Percentiles rank a stretch among this genome's conserved stretches.
These are phyloP conservation scores for Argentina anserina DNA, from an alignment of 306 rosid genomes.

Conservation along the genomic window DNA sequence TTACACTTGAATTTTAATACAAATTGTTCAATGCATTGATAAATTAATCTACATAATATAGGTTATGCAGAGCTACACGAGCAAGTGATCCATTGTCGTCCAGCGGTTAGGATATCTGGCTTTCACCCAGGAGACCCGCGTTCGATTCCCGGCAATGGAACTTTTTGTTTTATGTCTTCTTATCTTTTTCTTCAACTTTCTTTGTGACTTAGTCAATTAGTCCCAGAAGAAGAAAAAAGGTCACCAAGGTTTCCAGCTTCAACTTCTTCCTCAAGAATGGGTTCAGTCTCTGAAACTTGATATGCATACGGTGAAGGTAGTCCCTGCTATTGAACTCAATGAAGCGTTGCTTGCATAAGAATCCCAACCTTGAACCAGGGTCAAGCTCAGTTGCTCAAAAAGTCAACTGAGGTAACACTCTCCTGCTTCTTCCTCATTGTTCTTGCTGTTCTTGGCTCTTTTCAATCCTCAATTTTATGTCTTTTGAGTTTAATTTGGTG, in stretches of 20 bases:
- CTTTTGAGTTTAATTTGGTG: neutral
- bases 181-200: neutral
- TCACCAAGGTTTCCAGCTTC: neutral
- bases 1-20: no score
- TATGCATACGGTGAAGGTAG: neutral
- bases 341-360: neutral
- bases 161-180: neutral
- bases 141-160: slow-evolving; percentile 97
- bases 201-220: no score
- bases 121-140: slow-evolving; percentile 99
- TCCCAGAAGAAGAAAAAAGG: neutral
- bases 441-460: neutral
- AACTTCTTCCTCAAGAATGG: neutral
- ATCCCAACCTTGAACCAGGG: neutral
- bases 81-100: slow-evolving; percentile 64
- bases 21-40: no score
- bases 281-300: neutral
- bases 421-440: neutral
- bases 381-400: neutral
- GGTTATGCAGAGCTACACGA: no score
- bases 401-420: neutral
- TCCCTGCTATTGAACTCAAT: neutral
- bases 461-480: neutral
- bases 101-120: slow-evolving; percentile 99
- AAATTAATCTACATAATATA: no score